Evolutionary conservation across 2,329 filamentous ascomycete genomes (phyloP).

Genomic region (Trichoderma harzianum): DNA sequence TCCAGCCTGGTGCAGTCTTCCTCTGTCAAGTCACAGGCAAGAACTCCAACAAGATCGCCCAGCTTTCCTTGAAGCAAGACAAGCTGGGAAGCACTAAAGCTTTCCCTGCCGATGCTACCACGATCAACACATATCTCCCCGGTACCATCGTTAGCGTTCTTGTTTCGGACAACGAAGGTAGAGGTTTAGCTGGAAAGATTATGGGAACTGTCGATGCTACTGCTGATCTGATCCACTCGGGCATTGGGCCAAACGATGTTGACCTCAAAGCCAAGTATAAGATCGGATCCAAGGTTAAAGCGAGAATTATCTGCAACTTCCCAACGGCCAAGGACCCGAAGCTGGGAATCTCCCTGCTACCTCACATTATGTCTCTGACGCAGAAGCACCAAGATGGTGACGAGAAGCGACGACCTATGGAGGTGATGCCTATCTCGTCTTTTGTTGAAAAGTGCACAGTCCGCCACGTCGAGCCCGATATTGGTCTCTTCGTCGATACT

Average conservation of each 20-base stretch:
- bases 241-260: conserved; percentile 63
- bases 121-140: conserved; percentile 84
- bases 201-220: conserved; percentile 90
- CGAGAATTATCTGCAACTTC: conserved; percentile 83
- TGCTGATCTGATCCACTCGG: conserved; percentile 86
- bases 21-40: conserved; percentile 77
- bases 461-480: conserved; percentile 70
- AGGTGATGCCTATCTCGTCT: conserved; percentile 66
- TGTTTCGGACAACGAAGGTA: conserved; percentile 68
- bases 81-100: conserved; percentile 66
- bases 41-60: conserved; percentile 75
- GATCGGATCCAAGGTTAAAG: conserved; percentile 78
- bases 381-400: conserved; percentile 38
- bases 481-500: conserved; percentile 77
- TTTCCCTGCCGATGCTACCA: conserved; percentile 71
- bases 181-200: conserved; percentile 83
- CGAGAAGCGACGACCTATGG: conserved; percentile 48
- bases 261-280: conserved; percentile 78
- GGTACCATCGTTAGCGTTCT: conserved; percentile 87
- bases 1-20: conserved; percentile 81
- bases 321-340: conserved; percentile 75
- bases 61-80: conserved; percentile 72
- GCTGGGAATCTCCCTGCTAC: conserved; percentile 80
- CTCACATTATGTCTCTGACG: conserved; percentile 70
- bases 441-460: conserved; percentile 76